Base-by-base conservation (phyloP, 306 rosid genomes). In the Quercus bicolor region DNA sequence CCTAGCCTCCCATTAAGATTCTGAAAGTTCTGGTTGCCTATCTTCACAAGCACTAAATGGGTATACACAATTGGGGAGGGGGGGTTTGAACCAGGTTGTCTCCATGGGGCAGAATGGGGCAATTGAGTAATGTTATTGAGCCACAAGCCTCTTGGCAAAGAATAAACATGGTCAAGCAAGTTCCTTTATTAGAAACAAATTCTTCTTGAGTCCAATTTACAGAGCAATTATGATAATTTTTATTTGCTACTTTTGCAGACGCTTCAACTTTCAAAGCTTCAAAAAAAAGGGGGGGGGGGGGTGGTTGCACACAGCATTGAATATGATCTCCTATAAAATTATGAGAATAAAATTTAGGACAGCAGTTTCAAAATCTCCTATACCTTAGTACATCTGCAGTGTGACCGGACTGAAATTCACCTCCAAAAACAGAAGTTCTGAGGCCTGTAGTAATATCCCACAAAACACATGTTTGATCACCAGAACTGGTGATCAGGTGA, bases 401-500 rank as follows among this genome's bases (percentile, higher is more conserved):
- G 76, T 95, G 98, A 64, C 98, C 98, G 5, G 98, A 95, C 89
- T 95, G 98, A 92, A 95, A 95, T 86, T 95, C 98, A 75, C 98
- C 98, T 29, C 98, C 98, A 31, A 95, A 95, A 75, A 92, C 98
- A 77, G 98, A 91, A 28, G 98, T 91, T 82, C 92, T 84, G 45
- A 95, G 98, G 78, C 98, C 98, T 1, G 98, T 92, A 40, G 97
- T 88, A 78, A 92, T 88, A 87, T 95, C 98, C 98, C 98, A 95
- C 76, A 95, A 89, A 65, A 92, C 89, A 80, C 98, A 95, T 9
- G 98, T 95, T 66, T 91, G 97, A 83, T 95, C 98, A 26, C 98
- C 98, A 59, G 98, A 95, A 80, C 91, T 88, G 53, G 98, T 95
- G 57, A 95, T 91, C 57, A 95, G 86, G 82, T 92, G 98, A 76